Evolutionary conservation across 768 basidiomycete species (phyloP).

Genomic region (Tricholomella constricta): DNA sequence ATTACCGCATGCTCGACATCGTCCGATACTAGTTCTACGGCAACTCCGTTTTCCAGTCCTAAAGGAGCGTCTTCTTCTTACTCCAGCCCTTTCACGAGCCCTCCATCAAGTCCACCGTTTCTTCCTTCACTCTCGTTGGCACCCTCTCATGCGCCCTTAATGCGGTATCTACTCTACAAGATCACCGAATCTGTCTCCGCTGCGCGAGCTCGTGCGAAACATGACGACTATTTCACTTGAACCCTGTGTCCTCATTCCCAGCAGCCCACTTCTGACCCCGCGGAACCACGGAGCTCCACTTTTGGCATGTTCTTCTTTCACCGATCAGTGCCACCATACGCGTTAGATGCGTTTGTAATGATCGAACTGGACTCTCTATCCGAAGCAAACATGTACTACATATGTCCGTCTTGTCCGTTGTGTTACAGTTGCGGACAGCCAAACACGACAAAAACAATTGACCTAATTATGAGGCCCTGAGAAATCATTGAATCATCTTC

Average conservation of each 20-base stretch:
- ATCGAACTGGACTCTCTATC: too few relatives aligned
- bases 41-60: neutral
- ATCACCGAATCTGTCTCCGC: conserved; percentile 20
- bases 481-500: too few relatives aligned
- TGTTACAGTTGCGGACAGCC: too few relatives aligned
- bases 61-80: neutral
- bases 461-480: too few relatives aligned
- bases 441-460: too few relatives aligned
- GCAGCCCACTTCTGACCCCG: neutral
- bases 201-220: conserved; percentile 8
- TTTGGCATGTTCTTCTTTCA: neutral
- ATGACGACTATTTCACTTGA: neutral
- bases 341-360: too few relatives aligned
- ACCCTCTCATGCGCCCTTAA: conserved; percentile 20
- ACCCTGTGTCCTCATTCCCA: too few relatives aligned
- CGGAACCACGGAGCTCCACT: conserved; percentile 9
- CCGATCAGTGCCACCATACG: neutral
- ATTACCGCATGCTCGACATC: neutral
- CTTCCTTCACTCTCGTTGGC: conserved; percentile 1
- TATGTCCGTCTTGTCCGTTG: too few relatives aligned
- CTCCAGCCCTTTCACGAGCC: conserved; percentile 8
- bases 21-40: neutral
- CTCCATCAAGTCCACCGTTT: conserved; percentile 1
- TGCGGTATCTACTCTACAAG: conserved; percentile 28
- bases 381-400: neutral